Evolutionary conservation across 129 eudicot species (phyloP), one percentile per base, ranked within the genome.

Genomic region (Rutidosis leptorrhynchoides): DNA sequence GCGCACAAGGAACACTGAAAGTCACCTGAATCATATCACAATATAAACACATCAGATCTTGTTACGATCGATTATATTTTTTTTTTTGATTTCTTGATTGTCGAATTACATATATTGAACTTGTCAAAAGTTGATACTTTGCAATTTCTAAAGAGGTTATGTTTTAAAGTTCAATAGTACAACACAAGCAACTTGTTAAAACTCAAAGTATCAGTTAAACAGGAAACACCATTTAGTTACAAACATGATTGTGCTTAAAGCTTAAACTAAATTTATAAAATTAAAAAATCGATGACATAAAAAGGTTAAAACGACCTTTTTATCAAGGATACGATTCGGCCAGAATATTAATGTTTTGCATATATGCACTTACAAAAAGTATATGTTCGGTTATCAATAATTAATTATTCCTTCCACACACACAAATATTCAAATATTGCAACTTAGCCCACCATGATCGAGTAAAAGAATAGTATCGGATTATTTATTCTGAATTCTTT

Each of bases 1-100:
- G 67, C 21, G 96, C 92, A 35, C 83, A 88, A 6, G 96, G 96
- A 58, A 88, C 76, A 66, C 89, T 88, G 25, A 28, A 85, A 53
- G 96, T 85, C 5, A 83, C 82, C 96, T 88, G 78, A 30, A 51
- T 29, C 9, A 28, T 19, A 3, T 9, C 11, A 67, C 3, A 6
- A 24, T 46, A 19, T 17, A 7, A n/a, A 23, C 11, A 11, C 3
- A 15, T 7, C n/a, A n/a, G n/a, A n/a, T n/a, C n/a, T n/a, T n/a
- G n/a, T 32, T 60, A 30, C 7, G 6, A 17, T 29, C 27, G 40
- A 9, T 1, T 54, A 22, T 2, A 58, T 11, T 12, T 42, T 15
- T 11, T 35, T 35, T 15, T 45, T 45, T 15, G 15, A 42, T 10
- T 15, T 32, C 7, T 6, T 32, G 37, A 32, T 30, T 30, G 7